A percentile compares a stretch with the other conserved stretches of the same genome.
These are phyloP conservation scores for Casuarina equisetifolia DNA, from an alignment of 306 rosid species.

Conservation along the genomic window DNA sequence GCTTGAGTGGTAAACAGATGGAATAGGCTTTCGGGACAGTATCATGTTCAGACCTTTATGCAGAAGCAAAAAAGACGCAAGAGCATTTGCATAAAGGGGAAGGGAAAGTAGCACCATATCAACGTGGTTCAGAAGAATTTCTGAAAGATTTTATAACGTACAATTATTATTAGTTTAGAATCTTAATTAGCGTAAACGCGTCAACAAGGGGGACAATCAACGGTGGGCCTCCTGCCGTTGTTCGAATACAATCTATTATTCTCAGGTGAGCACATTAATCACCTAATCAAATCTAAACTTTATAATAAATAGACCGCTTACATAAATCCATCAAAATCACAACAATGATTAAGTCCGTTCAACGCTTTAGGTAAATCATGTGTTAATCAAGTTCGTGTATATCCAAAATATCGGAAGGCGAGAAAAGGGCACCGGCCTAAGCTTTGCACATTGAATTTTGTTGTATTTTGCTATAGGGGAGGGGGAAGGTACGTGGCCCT, in stretches of 20 bases:
- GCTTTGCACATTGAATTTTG: slow-evolving; percentile 19
- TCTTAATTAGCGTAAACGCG: neutral
- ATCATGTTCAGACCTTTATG: too few relatives aligned
- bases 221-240: slow-evolving; percentile 26
- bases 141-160: too few relatives aligned
- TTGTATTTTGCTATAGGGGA: slow-evolving; percentile 1
- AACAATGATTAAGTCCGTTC: slow-evolving; percentile 43
- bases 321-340: slow-evolving; percentile 27
- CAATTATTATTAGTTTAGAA: neutral
- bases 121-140: too few relatives aligned
- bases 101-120: too few relatives aligned
- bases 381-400: slow-evolving; percentile 8
- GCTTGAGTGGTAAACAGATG: too few relatives aligned
- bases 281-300: slow-evolving; percentile 30
- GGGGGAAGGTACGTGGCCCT: neutral
- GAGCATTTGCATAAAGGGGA: too few relatives aligned
- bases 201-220: slow-evolving; percentile 18
- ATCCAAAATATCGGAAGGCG: neutral
- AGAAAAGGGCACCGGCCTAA: neutral
- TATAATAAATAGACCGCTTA: slow-evolving; percentile 33
- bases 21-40: too few relatives aligned
- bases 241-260: neutral
- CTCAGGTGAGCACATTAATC: neutral
- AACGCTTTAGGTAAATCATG: slow-evolving; percentile 34
- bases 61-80: too few relatives aligned